Evolutionary conservation across 164 flowering plant species (phyloP), one percentile per base, ranked within the genome.

Genomic region (Sextonia rubra): DNA sequence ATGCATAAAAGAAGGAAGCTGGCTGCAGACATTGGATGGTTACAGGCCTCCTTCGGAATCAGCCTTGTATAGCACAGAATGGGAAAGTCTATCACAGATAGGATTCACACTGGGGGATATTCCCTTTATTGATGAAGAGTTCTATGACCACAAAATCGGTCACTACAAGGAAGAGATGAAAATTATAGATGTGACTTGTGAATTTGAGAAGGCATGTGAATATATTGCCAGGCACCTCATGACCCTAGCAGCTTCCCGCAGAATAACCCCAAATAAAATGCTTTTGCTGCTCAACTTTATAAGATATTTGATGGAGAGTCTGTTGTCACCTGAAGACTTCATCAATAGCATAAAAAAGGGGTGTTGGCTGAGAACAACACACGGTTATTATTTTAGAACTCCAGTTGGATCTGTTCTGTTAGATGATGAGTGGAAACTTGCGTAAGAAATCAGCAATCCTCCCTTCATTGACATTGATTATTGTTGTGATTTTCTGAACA

Each of bases 51-150:
- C 96, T 0, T 80, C 83, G 17, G 66, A 88, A 68, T 86, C 93
- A 1, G 88, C 89, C 75, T 52, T 81, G 1, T 72, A 77, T 44
- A 61, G 73, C 26, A 71, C 86, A 26, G 74, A 83, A 11, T 80
- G 75, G 81, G 89, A 83, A 58, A 74, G 58, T 37, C 74, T 89
- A 74, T 73, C 88, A 73, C 87, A 85, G 79, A 78, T 67, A 62
- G 88, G 85, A 26, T 84, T 87, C 5, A 85, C 77, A 25, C 78
- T 87, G 64, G 89, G 87, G 49, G 96, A 91, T 71, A 85, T 91
- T 71, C 90, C 96, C 2, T 44, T 89, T 65, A 62, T 91, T 22
- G 88, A 91, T 77, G 68, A 79, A 32, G 27, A n/a, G 2, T 91
- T 80, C n/a, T n/a, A n/a, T n/a, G n/a, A n/a, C n/a, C n/a, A n/a